phyloP scores from a whole-genome alignment of 495 filamentous ascomycete genomes.

The Aspergillus incahuasiensis region DNA sequence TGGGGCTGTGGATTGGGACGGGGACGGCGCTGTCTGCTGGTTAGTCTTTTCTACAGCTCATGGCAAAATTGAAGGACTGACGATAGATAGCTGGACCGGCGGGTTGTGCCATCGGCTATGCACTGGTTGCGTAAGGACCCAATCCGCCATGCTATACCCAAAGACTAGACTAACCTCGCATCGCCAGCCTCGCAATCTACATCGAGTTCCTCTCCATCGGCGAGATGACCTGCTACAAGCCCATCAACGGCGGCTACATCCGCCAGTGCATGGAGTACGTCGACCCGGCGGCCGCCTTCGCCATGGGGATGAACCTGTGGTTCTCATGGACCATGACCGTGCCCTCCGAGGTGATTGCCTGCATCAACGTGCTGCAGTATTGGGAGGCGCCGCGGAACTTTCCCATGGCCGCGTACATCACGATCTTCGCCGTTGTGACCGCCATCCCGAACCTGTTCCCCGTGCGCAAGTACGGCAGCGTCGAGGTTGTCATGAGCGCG shows the following conservation, averaged over 20 bases:
- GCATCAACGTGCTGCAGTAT: conserved; percentile 25
- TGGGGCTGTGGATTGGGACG: conserved; percentile 28
- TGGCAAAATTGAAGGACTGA: not conserved
- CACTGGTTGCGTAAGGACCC: conserved; percentile 24
- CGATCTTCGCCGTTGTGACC: conserved; percentile 22
- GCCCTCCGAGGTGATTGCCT: conserved; percentile 28
- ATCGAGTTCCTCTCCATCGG: conserved; percentile 27
- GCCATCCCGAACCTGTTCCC: conserved; percentile 20
- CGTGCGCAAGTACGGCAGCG: conserved; percentile 24
- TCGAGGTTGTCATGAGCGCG: conserved; percentile 31
- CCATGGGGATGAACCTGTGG: conserved; percentile 31
- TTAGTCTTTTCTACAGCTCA: conserved; percentile 4
- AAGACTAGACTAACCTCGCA: not conserved
- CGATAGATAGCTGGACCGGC: conserved; percentile 24
- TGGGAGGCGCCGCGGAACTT: conserved; percentile 25
- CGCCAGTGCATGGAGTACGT: conserved; percentile 29
- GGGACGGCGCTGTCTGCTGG: conserved; percentile 23
- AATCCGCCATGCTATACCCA: not conserved
- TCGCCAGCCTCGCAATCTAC: conserved; percentile 23
- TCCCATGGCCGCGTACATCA: conserved; percentile 28
- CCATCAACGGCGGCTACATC: conserved; percentile 27
- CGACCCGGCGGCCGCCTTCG: conserved; percentile 27
- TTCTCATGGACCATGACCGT: conserved; percentile 31
- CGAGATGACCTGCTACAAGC: conserved; percentile 31
- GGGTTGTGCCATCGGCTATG: conserved; percentile 25